Evolutionary conservation across 768 basidiomycete species (phyloP).

Genomic region (Rhizopogon roseolus): DNA sequence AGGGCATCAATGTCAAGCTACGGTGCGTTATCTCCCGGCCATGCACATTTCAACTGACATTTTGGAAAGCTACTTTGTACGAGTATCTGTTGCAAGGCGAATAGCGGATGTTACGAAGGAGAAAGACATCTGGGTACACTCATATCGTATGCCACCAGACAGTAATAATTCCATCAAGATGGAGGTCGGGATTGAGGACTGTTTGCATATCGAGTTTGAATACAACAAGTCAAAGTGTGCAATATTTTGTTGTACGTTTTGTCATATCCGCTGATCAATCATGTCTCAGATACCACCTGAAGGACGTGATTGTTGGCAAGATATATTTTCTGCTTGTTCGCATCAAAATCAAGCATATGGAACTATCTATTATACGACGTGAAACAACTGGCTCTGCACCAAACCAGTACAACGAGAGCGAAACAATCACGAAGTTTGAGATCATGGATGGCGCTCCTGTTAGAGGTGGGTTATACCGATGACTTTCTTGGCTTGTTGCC

Average conservation of each 20-base stretch:
- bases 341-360: slow-evolving; percentile 99
- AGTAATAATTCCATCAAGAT: slow-evolving; percentile 98
- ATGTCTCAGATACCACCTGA: slow-evolving; percentile 82
- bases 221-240: slow-evolving; percentile 98
- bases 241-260: neutral
- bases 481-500: neutral
- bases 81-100: slow-evolving; percentile 84
- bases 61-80: slow-evolving; percentile 75
- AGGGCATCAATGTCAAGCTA: slow-evolving; percentile 97
- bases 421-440: slow-evolving; percentile 99
- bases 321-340: slow-evolving; percentile 98
- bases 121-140: slow-evolving; percentile 96
- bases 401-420: slow-evolving; percentile 99
- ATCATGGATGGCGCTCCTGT: slow-evolving; percentile 99
- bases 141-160: slow-evolving; percentile 97
- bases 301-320: slow-evolving; percentile 99
- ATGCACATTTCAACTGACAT: slow-evolving; percentile 3
- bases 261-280: slow-evolving; percentile 2
- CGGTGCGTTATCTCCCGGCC: slow-evolving; percentile 49
- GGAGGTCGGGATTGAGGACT: slow-evolving; percentile 99
- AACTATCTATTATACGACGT: slow-evolving; percentile 93
- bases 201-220: slow-evolving; percentile 98
- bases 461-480: slow-evolving; percentile 50
- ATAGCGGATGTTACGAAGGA: slow-evolving; percentile 95
- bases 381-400: slow-evolving; percentile 97